A percentile compares a stretch with the other conserved stretches of the same genome.
Conservation (phyloP, 2,329 filamentous ascomycete species). For the Claviceps spartinae region DNA sequence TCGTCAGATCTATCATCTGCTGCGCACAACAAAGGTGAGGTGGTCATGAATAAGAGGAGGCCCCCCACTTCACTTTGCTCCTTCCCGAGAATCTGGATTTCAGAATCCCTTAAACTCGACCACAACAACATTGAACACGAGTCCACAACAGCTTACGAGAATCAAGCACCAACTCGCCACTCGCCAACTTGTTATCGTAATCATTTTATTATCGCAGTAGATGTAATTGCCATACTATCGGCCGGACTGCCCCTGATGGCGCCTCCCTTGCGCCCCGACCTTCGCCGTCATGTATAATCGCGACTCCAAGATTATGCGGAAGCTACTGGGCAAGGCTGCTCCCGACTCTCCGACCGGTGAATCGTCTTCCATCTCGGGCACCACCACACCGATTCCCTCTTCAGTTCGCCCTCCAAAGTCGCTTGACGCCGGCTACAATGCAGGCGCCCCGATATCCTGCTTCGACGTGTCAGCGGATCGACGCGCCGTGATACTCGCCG, state of each 20-base stretch:
- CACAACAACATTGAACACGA: background rate
- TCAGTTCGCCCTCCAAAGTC: constrained; percentile 39
- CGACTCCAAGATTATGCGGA: constrained; percentile 45
- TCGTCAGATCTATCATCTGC: background rate
- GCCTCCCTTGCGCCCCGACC: constrained; percentile 15
- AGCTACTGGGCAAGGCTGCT: constrained; percentile 42
- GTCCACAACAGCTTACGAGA: too few species aligned
- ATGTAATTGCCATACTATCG: background rate
- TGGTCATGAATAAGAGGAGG: too few species aligned
- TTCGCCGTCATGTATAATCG: constrained; percentile 34
- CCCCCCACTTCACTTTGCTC: background rate
- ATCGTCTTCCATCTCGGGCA: constrained; percentile 30
- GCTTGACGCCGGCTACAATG: constrained; percentile 40
- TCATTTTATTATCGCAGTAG: background rate
- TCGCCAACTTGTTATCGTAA: background rate
- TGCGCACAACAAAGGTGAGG: background rate
- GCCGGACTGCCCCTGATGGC: constrained; percentile 17
- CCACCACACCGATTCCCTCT: constrained; percentile 22
- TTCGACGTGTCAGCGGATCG: constrained; percentile 46
- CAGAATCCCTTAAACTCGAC: background rate
- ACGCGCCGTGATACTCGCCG: constrained; percentile 41
- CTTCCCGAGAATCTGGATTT: background rate
- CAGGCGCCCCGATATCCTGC: constrained; percentile 39
- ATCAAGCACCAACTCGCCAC: background rate
- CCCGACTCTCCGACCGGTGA: constrained; percentile 33